phyloP scores from a whole-genome alignment of 164 flowering plant genomes.

The Akebia trifoliata region DNA sequence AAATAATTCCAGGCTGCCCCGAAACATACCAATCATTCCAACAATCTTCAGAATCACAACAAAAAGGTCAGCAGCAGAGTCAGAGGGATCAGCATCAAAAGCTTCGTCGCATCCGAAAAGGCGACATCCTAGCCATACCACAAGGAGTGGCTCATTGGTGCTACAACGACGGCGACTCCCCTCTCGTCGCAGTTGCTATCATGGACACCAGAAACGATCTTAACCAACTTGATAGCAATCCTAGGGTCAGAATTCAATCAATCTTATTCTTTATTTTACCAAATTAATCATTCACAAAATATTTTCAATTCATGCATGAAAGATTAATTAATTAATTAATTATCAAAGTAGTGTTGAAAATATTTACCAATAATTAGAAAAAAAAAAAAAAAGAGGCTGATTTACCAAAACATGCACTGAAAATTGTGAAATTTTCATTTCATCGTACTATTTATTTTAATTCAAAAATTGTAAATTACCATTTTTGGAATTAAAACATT shows the following conservation, averaged over 20 bases:
- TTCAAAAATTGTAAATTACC: too few species aligned
- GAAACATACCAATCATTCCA: constrained; percentile 46
- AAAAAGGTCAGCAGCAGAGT: constrained; percentile 13
- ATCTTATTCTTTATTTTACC: neutral
- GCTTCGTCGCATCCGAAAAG: constrained; percentile 24
- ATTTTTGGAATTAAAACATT: too few species aligned
- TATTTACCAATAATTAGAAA: too few species aligned
- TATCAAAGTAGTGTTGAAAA: too few species aligned
- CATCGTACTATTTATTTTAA: too few species aligned
- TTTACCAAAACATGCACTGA: too few species aligned
- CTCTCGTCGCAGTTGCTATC: constrained; percentile 22
- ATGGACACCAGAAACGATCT: constrained; percentile 24
- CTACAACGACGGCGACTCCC: constrained; percentile 38
- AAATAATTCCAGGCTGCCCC: constrained; percentile 54
- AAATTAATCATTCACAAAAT: neutral
- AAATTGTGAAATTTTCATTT: too few species aligned
- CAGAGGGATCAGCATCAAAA: constrained; percentile 39
- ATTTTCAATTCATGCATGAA: neutral
- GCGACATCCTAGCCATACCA: constrained; percentile 36
- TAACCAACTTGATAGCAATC: constrained; percentile 42
- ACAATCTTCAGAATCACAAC: constrained; percentile 4
- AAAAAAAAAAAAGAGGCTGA: too few species aligned
- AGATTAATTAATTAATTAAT: too few species aligned
- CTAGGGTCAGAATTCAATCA: constrained; percentile 25
- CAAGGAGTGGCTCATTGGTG: constrained; percentile 38